Evolutionary conservation across 805 yeast species (phyloP).

Genomic region (Ogataea methylovora): DNA sequence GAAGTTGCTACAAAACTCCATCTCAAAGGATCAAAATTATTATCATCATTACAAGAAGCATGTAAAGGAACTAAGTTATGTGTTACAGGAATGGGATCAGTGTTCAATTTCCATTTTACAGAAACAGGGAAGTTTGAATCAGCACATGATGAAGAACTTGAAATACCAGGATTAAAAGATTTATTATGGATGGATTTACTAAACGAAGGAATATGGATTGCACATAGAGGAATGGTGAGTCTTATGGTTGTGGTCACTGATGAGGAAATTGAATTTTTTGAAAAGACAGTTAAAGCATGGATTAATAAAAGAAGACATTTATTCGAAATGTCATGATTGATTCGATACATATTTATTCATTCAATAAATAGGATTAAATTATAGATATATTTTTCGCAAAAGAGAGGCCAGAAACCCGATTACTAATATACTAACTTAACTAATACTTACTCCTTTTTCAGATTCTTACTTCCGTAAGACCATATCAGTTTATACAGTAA

Average conservation of each 20-base stretch:
- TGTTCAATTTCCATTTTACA: slow-evolving; percentile 4
- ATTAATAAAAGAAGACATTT: slow-evolving; percentile 1
- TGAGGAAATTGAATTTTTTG: slow-evolving; percentile 4
- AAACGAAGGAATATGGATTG: slow-evolving; percentile 7
- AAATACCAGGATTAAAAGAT: slow-evolving; percentile 2
- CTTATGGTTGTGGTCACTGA: slow-evolving; percentile 5
- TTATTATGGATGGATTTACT: slow-evolving; percentile 10
- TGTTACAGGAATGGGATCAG: slow-evolving; percentile 7
- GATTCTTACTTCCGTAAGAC: too few relatives aligned
- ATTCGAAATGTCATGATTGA: neutral
- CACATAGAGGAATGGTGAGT: slow-evolving; percentile 8
- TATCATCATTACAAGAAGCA: neutral
- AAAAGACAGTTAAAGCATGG: slow-evolving; percentile 3
- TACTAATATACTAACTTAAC: too few relatives aligned
- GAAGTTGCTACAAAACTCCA: slow-evolving; percentile 2
- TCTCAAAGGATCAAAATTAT: slow-evolving; percentile 3
- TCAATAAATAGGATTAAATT: too few relatives aligned
- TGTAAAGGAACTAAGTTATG: slow-evolving; percentile 6
- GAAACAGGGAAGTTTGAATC: neutral
- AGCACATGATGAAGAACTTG: slow-evolving; percentile 1
- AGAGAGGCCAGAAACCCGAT: too few relatives aligned
- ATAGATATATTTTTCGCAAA: too few relatives aligned
- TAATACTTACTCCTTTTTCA: too few relatives aligned
- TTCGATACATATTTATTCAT: too few relatives aligned
- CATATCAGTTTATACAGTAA: too few relatives aligned